Evolutionary conservation across 2,329 filamentous ascomycete genomes (phyloP).

Genomic region (Penicillium carneum): DNA sequence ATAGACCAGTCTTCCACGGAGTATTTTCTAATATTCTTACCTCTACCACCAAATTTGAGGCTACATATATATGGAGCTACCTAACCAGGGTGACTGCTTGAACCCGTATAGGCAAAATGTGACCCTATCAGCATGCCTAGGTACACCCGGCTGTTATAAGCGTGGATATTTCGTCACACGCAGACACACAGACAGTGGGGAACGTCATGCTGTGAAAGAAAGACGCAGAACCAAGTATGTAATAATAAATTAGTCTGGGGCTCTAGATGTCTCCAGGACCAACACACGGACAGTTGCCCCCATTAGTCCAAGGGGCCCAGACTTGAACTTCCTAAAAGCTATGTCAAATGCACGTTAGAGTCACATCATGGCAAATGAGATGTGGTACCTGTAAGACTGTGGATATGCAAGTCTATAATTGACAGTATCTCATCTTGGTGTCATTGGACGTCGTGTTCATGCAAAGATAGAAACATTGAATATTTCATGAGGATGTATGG

Average conservation of each 20-base stretch:
- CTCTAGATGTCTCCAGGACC: background rate
- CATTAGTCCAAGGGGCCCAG: background rate
- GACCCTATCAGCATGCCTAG: conserved; percentile 15
- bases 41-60: background rate
- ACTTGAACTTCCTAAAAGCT: background rate
- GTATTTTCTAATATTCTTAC: background rate
- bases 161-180: conserved; percentile 14
- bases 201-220: conserved; percentile 4
- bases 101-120: conserved; percentile 16
- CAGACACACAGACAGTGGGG: background rate
- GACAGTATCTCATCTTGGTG: background rate
- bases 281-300: conserved; percentile 1
- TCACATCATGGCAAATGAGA: conserved; percentile 1
- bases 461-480: background rate
- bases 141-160: conserved; percentile 4
- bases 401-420: conserved; percentile 3
- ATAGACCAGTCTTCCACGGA: background rate
- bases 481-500: background rate
- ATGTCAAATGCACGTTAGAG: background rate
- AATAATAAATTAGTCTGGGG: background rate
- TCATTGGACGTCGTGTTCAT: background rate
- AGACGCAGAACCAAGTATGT: background rate
- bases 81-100: background rate
- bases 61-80: no score
- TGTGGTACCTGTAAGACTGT: conserved; percentile 7